phyloP scores from a whole-genome alignment of 2,329 filamentous ascomycete genomes.

The Elsinoe batatas region DNA sequence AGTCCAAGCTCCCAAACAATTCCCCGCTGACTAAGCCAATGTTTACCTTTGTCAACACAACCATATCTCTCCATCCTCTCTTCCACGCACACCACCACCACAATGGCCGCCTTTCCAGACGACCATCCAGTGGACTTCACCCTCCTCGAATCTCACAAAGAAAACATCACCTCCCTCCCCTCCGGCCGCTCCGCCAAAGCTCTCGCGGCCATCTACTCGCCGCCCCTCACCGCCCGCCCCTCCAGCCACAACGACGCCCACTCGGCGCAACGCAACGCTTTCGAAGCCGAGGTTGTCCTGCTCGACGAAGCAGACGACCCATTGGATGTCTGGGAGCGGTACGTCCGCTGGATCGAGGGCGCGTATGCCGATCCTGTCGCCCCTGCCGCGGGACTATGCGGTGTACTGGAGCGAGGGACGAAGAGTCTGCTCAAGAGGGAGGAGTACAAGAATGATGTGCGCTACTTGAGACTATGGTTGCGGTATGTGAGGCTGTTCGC shows the following conservation, averaged over 20 bases:
- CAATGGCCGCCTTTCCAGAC: slow-evolving; percentile 29
- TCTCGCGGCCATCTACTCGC: slow-evolving; percentile 70
- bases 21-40: slow-evolving; percentile 4
- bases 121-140: slow-evolving; percentile 57
- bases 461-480: slow-evolving; percentile 89
- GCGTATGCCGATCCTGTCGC: slow-evolving; percentile 91
- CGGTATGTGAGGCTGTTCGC: slow-evolving; percentile 90
- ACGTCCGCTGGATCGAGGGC: slow-evolving; percentile 93
- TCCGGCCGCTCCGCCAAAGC: slow-evolving; percentile 82
- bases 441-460: slow-evolving; percentile 90
- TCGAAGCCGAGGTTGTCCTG: slow-evolving; percentile 58
- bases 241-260: slow-evolving; percentile 48
- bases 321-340: slow-evolving; percentile 89
- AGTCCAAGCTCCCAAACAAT: not conserved
- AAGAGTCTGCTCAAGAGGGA: slow-evolving; percentile 74
- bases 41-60: slow-evolving; percentile 10
- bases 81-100: not conserved
- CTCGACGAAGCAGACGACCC: slow-evolving; percentile 36
- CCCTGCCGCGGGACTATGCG: slow-evolving; percentile 78
- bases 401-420: slow-evolving; percentile 83
- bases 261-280: slow-evolving; percentile 69
- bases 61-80: not conserved
- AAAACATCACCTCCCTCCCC: slow-evolving; percentile 92
- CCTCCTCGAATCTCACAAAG: slow-evolving; percentile 91
- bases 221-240: slow-evolving; percentile 26